phyloP scores from a whole-genome alignment of 805 yeast genomes.

The Yamadazyma sp. region DNA sequence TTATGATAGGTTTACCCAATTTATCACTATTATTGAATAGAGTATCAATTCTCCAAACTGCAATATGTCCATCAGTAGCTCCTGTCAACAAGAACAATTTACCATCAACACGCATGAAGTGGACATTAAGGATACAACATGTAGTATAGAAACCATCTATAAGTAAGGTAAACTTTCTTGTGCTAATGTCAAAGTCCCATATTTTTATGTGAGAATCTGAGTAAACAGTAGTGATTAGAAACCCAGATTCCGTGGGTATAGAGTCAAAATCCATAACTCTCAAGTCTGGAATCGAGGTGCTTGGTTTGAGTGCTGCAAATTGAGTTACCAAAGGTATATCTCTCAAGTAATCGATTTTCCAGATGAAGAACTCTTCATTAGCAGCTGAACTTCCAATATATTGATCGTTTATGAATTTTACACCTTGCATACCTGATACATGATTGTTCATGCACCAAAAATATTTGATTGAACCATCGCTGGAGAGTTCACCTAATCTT shows the following conservation, averaged over 20 bases:
- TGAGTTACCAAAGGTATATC: conserved; percentile 46
- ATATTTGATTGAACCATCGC: conserved; percentile 42
- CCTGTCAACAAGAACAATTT: conserved; percentile 47
- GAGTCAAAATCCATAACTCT: conserved; percentile 84
- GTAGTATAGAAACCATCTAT: conserved; percentile 56
- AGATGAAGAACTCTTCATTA: conserved; percentile 80
- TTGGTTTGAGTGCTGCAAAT: conserved; percentile 53
- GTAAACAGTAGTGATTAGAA: conserved; percentile 66
- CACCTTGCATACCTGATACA: conserved; percentile 82
- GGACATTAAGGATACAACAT: conserved; percentile 71
- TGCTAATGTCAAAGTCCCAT: conserved; percentile 48
- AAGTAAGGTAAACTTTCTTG: conserved; percentile 41
- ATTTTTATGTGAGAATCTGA: conserved; percentile 78
- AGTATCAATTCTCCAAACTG: conserved; percentile 50
- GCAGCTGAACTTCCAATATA: conserved; percentile 60
- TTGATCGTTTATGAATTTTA: conserved; percentile 55
- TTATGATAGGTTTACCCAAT: conserved; percentile 29
- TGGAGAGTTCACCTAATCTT: conserved; percentile 45
- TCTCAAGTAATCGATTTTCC: conserved; percentile 53
- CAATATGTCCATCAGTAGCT: conserved; percentile 81
- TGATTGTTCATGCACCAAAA: conserved; percentile 73
- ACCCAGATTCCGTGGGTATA: conserved; percentile 41
- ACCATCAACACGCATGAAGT: conserved; percentile 34
- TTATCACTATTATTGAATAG: not conserved
- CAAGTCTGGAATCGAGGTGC: conserved; percentile 66